Conservation (phyloP, 2,329 filamentous ascomycete species). For the Nemania diffusa region DNA sequence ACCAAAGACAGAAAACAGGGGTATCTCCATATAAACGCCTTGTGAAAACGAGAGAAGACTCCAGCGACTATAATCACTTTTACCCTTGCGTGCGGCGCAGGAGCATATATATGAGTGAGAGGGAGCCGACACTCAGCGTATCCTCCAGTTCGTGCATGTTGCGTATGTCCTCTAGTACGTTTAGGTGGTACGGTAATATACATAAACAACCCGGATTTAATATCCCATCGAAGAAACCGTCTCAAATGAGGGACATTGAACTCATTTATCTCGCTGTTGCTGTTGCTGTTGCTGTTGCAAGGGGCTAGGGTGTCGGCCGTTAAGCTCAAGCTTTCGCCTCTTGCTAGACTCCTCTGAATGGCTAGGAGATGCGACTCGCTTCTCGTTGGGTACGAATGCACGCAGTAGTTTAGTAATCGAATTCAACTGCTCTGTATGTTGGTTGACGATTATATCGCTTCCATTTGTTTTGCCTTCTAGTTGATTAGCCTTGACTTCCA, state of each 20-base stretch:
- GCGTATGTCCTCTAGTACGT: not conserved
- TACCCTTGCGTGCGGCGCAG: not conserved
- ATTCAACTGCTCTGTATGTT: slow-evolving; percentile 3
- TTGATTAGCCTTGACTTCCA: slow-evolving; percentile 12
- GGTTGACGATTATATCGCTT: not conserved
- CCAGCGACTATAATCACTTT: not conserved
- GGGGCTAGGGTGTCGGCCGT: slow-evolving; percentile 36
- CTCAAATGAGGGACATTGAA: slow-evolving; percentile 6
- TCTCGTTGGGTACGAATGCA: slow-evolving; percentile 14
- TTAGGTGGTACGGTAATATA: not conserved
- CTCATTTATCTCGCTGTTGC: slow-evolving; percentile 1
- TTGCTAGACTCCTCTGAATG: slow-evolving; percentile 28
- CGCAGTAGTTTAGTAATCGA: not conserved
- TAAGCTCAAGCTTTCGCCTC: slow-evolving; percentile 33
- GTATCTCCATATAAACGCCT: slow-evolving; percentile 20
- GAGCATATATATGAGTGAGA: not conserved
- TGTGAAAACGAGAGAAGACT: not conserved
- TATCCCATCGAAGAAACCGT: not conserved
- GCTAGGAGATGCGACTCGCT: slow-evolving; percentile 28
- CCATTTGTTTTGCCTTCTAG: slow-evolving; percentile 18
- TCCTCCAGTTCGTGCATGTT: slow-evolving; percentile 4
- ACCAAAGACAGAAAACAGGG: slow-evolving; percentile 21
- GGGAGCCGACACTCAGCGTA: not conserved
- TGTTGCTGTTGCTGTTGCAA: slow-evolving; percentile 13
- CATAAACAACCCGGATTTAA: not conserved